A percentile compares a stretch with the other conserved stretches of the same genome.
These are phyloP conservation scores for Trypanosomatidae sp. DNA, from an alignment of 208 protist genomes.

Conservation along the genomic window DNA sequence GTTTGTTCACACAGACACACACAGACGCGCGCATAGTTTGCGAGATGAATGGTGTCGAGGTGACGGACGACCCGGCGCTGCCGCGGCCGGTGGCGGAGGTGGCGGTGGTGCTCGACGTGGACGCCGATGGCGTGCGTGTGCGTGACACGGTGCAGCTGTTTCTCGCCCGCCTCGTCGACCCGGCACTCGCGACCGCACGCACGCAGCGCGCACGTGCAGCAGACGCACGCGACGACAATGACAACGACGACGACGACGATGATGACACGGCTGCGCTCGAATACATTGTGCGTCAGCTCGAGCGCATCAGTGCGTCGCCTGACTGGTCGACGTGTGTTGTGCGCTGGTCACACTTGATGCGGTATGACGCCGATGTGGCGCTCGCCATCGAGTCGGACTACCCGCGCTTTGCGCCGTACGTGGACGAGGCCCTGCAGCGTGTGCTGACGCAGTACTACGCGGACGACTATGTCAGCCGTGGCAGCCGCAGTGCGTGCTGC, in stretches of 20 bases:
- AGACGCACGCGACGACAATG: background rate
- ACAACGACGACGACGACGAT: background rate
- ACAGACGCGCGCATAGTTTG: background rate
- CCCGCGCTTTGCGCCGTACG: slow-evolving; percentile 60
- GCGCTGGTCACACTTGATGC: slow-evolving; percentile 53
- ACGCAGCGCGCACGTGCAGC: too few relatives aligned
- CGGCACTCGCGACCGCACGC: slow-evolving; percentile 10
- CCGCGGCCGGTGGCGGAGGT: slow-evolving; percentile 26
- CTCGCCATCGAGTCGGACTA: slow-evolving; percentile 66
- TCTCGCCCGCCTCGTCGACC: slow-evolving; percentile 63
- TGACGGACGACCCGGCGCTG: slow-evolving; percentile 38
- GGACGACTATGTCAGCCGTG: slow-evolving; percentile 68
- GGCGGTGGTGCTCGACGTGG: slow-evolving; percentile 37
- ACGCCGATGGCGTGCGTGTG: slow-evolving; percentile 55
- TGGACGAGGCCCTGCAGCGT: slow-evolving; percentile 58
- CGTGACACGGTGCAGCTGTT: slow-evolving; percentile 71
- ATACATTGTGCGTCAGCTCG: slow-evolving; percentile 60
- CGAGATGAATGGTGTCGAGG: slow-evolving; percentile 27
- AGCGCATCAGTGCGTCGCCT: slow-evolving; percentile 64
- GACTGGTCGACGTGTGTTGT: slow-evolving; percentile 77
- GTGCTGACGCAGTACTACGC: slow-evolving; percentile 72
- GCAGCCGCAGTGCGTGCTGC: too few relatives aligned
- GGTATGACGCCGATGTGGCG: slow-evolving; percentile 62
- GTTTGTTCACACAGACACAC: background rate
- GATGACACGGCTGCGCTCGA: slow-evolving; percentile 4